Base-by-base conservation (phyloP, 2,329 filamentous ascomycete species). In the Paecilomyces niveus region DNA sequence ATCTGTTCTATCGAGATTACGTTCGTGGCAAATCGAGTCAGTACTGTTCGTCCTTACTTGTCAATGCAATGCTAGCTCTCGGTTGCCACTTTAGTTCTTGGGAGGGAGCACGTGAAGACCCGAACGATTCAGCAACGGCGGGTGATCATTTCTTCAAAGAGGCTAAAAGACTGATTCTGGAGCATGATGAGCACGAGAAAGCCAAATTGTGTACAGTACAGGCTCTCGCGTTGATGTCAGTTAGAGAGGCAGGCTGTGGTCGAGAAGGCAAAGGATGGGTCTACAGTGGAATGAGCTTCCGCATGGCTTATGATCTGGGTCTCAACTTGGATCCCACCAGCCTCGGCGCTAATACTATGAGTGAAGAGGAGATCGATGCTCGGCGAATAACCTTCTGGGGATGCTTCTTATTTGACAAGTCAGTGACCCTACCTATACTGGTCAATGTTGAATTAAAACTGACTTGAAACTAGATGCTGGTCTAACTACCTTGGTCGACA, bases 201-300 rank as follows among this genome's bases (percentile, higher is more conserved):
- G 90, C 94, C 1, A 86, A 86, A 55, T 79, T 97, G 57, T 89
- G 92, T 5, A 97, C 92, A 0, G 92, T 97, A 0, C 94, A 99
- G 75, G 94, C 94, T 0, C 78, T 97, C 57, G 92, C 92, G 0
- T 79, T 97, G 62, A 97, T 99, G 92, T 97, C 92, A 7, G 93
- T 97, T 0, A 83, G 94, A 61, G 94, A 99, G 77, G 94, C 93
- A 2, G 94, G 94, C 0, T 97, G 93, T 72, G 93, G 90, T 0
- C 84, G 93, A 50, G 94, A 97, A 75, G 91, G 91, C 45, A 96
- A 94, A 73, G 94, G 94, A 1, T 99, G 94, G 94, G 92, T 97
- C 3, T 97, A 97, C 73, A 96, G 91, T 67, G 93, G 94, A 54
- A 97, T 99, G 90, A 94, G 90, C 68, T 97, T 99, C 72, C 88